phyloP scores from a whole-genome alignment of 2,329 filamentous ascomycete species.

The Hansfordia pulvinata region DNA sequence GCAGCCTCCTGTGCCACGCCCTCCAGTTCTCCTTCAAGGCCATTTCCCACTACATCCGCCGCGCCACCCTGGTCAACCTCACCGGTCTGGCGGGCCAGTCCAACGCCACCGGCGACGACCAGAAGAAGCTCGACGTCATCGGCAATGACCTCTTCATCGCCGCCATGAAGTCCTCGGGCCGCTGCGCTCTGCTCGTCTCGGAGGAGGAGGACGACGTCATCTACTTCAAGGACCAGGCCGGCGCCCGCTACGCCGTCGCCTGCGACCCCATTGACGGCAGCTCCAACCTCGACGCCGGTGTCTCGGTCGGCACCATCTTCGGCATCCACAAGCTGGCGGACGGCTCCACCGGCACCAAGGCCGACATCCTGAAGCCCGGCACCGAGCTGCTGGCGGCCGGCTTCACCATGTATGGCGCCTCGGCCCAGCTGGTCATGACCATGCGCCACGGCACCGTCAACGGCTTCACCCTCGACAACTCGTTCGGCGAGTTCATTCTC shows the following conservation, averaged over 20 bases:
- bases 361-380: slow-evolving; percentile 80
- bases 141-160: slow-evolving; percentile 96
- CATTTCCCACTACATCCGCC: slow-evolving; percentile 97
- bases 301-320: slow-evolving; percentile 96
- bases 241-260: slow-evolving; percentile 83
- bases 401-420: slow-evolving; percentile 99
- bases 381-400: slow-evolving; percentile 85
- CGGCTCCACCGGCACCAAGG: slow-evolving; percentile 57
- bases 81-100: slow-evolving; percentile 89
- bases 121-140: slow-evolving; percentile 99
- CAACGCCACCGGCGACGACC: slow-evolving; percentile 92
- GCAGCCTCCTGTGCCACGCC: slow-evolving; percentile 84
- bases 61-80: slow-evolving; percentile 88
- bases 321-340: slow-evolving; percentile 83
- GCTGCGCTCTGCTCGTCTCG: slow-evolving; percentile 85
- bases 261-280: slow-evolving; percentile 98
- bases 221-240: slow-evolving; percentile 62
- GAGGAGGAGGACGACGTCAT: slow-evolving; percentile 95
- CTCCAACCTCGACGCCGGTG: slow-evolving; percentile 93
- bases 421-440: slow-evolving; percentile 89
- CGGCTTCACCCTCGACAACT: slow-evolving; percentile 94
- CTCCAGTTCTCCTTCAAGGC: slow-evolving; percentile 99
- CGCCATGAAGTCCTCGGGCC: slow-evolving; percentile 85
- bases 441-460: slow-evolving; percentile 90
- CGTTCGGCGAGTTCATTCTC: slow-evolving; percentile 95